Base-by-base conservation (phyloP, 2,329 filamentous ascomycete genomes). In the Diaporthe citrichinensis region DNA sequence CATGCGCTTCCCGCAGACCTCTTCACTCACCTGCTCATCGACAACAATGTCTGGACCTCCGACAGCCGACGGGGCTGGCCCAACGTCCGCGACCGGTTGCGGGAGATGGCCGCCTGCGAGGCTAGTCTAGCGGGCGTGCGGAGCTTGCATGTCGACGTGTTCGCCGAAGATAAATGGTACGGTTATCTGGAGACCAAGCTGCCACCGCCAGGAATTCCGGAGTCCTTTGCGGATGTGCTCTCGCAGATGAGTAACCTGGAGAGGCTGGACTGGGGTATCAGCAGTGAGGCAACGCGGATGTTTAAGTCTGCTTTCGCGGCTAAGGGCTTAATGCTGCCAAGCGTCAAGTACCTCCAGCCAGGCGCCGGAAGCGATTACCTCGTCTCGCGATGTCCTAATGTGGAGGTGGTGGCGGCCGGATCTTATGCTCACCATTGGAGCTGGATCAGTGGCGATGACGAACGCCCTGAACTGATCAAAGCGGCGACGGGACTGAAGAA, bases 181-280 rank as follows among this genome's bases (percentile, higher is more conserved):
- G 4, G 5, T n/a, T n/a, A 23, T 14, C 15, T n/a, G 2, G 14
- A n/a, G 57, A 4, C 34, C 17, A 31, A 17, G 17, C 28, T 12
- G 4, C 61, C 61, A 25, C 28, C 61, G 28, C 8, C 28, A 17
- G 61, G 15, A 6, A 20, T 65, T 46, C 41, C 25, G 10, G 41
- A 15, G 20, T 7, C 46, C 4, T 65, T 65, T 23, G 17, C 61
- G 2, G 41, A 65, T 23, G 61, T 34, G 15, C 61, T 65, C 41
- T 44, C 41, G 14, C 25, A 49, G 25, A 65, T 65, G 61, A 34
- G 17, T 17, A 49, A 49, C 23, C 61, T 65, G 28, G 25, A 46
- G 41, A 65, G 41, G 28, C 61, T 65, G 25, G 61, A 65, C 25
- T 65, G 61, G 61, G 61, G 41, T 2, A 34, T 65, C n/a, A 34